A percentile compares a stretch with the other conserved stretches of the same genome.
Conservation (phyloP, 2,329 filamentous ascomycete genomes). For the Botrytis porri region DNA sequence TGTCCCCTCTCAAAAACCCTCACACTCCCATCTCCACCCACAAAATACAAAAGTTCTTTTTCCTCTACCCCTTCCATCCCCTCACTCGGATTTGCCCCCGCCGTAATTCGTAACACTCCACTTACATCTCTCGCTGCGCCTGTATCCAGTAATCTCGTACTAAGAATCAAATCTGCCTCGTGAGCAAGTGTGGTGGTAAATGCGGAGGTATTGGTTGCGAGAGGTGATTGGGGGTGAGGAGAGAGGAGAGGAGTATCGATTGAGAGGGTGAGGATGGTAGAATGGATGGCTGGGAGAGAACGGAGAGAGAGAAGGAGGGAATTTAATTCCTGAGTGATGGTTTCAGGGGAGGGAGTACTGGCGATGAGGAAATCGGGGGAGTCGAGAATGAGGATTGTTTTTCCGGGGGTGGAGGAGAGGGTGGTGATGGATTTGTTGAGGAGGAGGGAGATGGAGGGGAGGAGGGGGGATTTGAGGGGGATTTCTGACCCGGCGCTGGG, state of each 20-base stretch:
- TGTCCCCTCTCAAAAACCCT: slow-evolving; percentile 83
- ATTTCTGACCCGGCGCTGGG: background rate
- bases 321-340: background rate
- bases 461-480: background rate
- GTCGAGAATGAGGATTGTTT: slow-evolving; percentile 14
- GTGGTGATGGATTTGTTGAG: background rate
- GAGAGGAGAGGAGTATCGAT: slow-evolving; percentile 62
- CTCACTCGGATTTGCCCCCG: slow-evolving; percentile 43
- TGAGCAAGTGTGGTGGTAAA: slow-evolving; percentile 73
- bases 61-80: slow-evolving; percentile 43
- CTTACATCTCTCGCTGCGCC: slow-evolving; percentile 89
- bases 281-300: slow-evolving; percentile 42
- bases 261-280: slow-evolving; percentile 64
- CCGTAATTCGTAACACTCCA: slow-evolving; percentile 76
- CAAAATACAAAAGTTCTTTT: slow-evolving; percentile 76
- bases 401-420: background rate
- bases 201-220: slow-evolving; percentile 70
- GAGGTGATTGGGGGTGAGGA: slow-evolving; percentile 60
- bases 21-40: slow-evolving; percentile 74
- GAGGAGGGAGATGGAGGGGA: background rate
- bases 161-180: slow-evolving; percentile 66
- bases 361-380: slow-evolving; percentile 5
- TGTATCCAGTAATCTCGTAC: slow-evolving; percentile 75
- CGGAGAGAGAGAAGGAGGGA: background rate
- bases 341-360: background rate